Conservation (phyloP, 176 grass and related monocot genomes). For the Dactylis glomerata region DNA sequence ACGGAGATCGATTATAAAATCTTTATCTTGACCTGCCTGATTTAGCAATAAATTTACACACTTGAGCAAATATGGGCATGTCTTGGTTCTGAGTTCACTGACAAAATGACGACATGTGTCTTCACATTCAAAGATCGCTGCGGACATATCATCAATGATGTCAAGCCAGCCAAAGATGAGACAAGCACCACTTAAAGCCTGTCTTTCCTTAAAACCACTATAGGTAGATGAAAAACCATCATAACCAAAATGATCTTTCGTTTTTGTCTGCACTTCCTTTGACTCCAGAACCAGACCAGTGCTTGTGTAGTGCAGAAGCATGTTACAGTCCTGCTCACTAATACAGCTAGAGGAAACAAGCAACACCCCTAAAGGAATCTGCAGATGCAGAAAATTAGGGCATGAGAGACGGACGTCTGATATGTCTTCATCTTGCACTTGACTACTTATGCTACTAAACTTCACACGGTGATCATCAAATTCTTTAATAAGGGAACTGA, state of each 20-base stretch:
- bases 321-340: slow-evolving; percentile 41
- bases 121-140: slow-evolving; percentile 56
- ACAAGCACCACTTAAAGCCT: slow-evolving; percentile 49
- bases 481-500: slow-evolving; percentile 38
- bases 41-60: slow-evolving; percentile 51
- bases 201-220: slow-evolving; percentile 31
- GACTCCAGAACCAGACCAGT: slow-evolving; percentile 43
- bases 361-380: slow-evolving; percentile 68
- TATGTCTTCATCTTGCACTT: slow-evolving; percentile 15
- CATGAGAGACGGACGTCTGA: slow-evolving; percentile 7
- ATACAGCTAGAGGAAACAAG: slow-evolving; percentile 42
- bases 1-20: slow-evolving; percentile 50
- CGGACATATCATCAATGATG: slow-evolving; percentile 59
- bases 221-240: slow-evolving; percentile 14
- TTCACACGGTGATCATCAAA: slow-evolving; percentile 45
- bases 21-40: slow-evolving; percentile 27
- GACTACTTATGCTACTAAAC: slow-evolving; percentile 10
- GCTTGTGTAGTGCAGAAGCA: slow-evolving; percentile 60
- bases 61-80: slow-evolving; percentile 46
- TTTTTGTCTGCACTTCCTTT: slow-evolving; percentile 33
- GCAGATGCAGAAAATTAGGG: slow-evolving; percentile 49
- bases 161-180: slow-evolving; percentile 65
- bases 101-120: slow-evolving; percentile 46
- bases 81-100: slow-evolving; percentile 57
- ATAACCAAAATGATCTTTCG: slow-evolving; percentile 5